Evolutionary conservation across 257 asterid species (phyloP).

Genomic region (Fraxinus americana): DNA sequence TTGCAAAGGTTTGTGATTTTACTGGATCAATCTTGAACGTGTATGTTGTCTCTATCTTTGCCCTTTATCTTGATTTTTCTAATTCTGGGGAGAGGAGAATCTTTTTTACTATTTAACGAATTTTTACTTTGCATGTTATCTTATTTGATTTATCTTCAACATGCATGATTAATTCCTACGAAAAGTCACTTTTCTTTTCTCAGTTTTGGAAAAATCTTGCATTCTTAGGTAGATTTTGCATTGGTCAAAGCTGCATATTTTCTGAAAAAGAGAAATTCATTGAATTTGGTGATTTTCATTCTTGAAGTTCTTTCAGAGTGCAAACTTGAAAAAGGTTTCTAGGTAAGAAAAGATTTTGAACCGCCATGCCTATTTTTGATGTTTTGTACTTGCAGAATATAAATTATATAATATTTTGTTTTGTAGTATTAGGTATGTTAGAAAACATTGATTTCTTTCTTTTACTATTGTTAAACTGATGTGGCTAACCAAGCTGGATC

Average conservation of each 20-base stretch:
- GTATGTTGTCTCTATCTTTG: too few relatives aligned
- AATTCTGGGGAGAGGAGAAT: too few relatives aligned
- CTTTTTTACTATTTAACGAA: background rate
- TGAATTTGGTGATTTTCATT: background rate
- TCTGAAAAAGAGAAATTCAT: background rate
- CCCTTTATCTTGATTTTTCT: too few relatives aligned
- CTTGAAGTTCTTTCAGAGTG: background rate
- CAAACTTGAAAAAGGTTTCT: background rate
- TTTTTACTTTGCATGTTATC: background rate
- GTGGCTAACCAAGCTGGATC: too few relatives aligned
- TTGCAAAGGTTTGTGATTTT: too few relatives aligned
- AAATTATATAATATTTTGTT: too few relatives aligned
- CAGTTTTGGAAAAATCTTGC: background rate
- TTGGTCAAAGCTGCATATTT: background rate
- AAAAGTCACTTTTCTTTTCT: background rate
- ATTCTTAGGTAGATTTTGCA: background rate
- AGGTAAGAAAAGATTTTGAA: background rate
- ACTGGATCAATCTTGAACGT: too few relatives aligned
- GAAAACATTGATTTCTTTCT: background rate
- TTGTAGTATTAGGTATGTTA: background rate
- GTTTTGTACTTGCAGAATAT: too few relatives aligned
- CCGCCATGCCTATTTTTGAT: background rate
- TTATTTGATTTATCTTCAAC: background rate
- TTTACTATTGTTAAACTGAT: too few relatives aligned
- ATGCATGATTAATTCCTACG: background rate